These are phyloP conservation scores for Euphrasia confusa DNA, from an alignment of 257 asterid species.

Conservation along the genomic window DNA sequence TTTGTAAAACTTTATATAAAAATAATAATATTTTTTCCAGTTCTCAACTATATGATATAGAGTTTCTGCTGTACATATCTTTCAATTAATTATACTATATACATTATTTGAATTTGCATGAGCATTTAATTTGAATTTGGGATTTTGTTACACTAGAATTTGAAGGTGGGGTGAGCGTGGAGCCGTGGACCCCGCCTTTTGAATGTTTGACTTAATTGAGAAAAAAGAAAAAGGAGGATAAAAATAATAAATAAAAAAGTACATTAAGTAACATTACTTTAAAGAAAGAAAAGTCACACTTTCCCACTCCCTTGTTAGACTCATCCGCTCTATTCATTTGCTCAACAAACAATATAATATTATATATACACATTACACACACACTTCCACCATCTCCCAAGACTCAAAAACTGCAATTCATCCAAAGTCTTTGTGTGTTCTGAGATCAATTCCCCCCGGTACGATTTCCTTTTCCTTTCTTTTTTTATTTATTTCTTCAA, in stretches of 20 bases:
- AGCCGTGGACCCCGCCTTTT: constrained; percentile 41
- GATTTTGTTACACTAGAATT: background rate
- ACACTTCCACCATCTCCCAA: constrained; percentile 20
- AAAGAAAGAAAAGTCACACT: constrained; percentile 62
- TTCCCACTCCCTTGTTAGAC: constrained; percentile 48
- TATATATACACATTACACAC: constrained; percentile 32
- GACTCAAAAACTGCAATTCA: background rate
- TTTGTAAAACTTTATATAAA: too few relatives aligned
- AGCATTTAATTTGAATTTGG: constrained; percentile 30
- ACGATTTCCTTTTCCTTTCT: constrained; percentile 16
- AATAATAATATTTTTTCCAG: too few relatives aligned
- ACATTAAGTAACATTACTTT: constrained; percentile 15
- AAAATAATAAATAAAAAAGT: constrained; percentile 22
- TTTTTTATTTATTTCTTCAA: too few relatives aligned
- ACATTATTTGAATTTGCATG: constrained; percentile 16
- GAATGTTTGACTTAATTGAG: constrained; percentile 47
- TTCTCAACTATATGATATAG: too few relatives aligned
- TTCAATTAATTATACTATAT: too few relatives aligned
- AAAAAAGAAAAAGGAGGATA: background rate
- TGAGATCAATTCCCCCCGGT: constrained; percentile 1
- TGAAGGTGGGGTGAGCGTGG: constrained; percentile 43
- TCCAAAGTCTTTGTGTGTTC: constrained; percentile 13
- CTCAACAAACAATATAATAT: constrained; percentile 4
- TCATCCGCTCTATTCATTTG: background rate
- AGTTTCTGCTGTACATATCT: too few relatives aligned